Conservation (phyloP, 2,329 filamentous ascomycete genomes). For the Hypoxylon sp. region DNA sequence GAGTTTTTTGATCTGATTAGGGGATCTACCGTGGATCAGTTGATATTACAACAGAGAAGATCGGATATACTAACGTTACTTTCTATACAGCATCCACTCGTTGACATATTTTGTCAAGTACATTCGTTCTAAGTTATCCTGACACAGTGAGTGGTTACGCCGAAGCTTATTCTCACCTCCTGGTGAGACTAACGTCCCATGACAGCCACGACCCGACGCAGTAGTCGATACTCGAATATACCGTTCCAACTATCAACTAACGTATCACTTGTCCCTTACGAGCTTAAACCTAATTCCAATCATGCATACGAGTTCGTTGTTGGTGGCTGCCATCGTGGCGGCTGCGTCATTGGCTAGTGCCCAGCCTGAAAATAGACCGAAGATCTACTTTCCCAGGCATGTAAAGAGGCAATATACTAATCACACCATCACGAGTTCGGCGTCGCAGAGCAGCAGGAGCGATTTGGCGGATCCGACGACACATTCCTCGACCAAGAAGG, state of each 20-base stretch:
- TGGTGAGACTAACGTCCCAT: constrained; percentile 37
- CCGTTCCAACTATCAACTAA: constrained; percentile 22
- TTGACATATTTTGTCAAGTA: constrained; percentile 63
- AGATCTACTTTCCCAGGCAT: constrained; percentile 61
- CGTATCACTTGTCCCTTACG: constrained; percentile 34
- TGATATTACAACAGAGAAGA: constrained; percentile 18
- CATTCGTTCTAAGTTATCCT: constrained; percentile 61
- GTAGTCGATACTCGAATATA: constrained; percentile 42
- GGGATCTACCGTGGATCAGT: constrained; percentile 45
- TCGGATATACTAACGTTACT: constrained; percentile 40
- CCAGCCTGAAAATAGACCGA: constrained; percentile 56
- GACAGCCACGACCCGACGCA: constrained; percentile 41
- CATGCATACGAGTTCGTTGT: constrained; percentile 52
- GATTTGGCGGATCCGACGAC: constrained; percentile 36
- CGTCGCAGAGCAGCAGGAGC: constrained; percentile 44
- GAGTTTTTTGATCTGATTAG: constrained; percentile 30
- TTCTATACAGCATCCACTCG: constrained; percentile 55
- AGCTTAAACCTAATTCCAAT: constrained; percentile 39
- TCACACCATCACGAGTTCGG: constrained; percentile 52
- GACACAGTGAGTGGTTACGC: constrained; percentile 56
- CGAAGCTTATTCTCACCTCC: constrained; percentile 23
- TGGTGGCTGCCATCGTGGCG: constrained; percentile 58
- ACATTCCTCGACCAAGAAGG: constrained; percentile 46
- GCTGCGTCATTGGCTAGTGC: constrained; percentile 57
- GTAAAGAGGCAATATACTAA: constrained; percentile 59